A percentile compares a stretch with the other conserved stretches of the same genome.
Evolutionary conservation across 306 rosid genomes (phyloP).

Genomic region (Clitoria ternatea): DNA sequence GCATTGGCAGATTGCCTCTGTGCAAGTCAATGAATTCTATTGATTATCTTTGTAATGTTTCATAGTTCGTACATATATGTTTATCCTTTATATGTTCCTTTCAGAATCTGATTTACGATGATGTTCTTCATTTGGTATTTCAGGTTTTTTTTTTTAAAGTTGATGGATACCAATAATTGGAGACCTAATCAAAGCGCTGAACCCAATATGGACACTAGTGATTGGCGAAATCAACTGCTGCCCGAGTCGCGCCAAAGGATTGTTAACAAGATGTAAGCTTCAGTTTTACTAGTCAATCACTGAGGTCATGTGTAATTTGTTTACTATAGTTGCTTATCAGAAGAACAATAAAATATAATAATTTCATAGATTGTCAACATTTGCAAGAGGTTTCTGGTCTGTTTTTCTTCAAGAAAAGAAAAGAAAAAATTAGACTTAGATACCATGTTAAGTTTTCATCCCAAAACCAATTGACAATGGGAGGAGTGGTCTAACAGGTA

Average conservation of each 20-base stretch:
- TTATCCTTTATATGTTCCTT: background rate
- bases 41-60: background rate
- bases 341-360: background rate
- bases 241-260: conserved; percentile 49
- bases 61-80: background rate
- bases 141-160: conserved; percentile 7
- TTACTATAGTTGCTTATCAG: background rate
- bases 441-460: too few species aligned
- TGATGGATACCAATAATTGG: conserved; percentile 46
- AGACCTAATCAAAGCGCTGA: conserved; percentile 42
- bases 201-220: conserved; percentile 36
- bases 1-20: background rate
- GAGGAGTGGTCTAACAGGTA: too few species aligned
- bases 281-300: background rate
- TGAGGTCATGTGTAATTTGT: background rate
- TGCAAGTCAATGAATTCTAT: background rate
- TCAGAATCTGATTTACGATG: conserved; percentile 13
- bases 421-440: too few species aligned
- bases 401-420: background rate
- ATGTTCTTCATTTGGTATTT: background rate
- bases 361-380: background rate
- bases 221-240: conserved; percentile 42
- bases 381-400: background rate
- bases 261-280: conserved; percentile 48
- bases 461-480: too few species aligned